These are phyloP conservation scores for Nevesoporus exiguus DNA, from an alignment of 768 basidiomycete species.

Conservation along the genomic window DNA sequence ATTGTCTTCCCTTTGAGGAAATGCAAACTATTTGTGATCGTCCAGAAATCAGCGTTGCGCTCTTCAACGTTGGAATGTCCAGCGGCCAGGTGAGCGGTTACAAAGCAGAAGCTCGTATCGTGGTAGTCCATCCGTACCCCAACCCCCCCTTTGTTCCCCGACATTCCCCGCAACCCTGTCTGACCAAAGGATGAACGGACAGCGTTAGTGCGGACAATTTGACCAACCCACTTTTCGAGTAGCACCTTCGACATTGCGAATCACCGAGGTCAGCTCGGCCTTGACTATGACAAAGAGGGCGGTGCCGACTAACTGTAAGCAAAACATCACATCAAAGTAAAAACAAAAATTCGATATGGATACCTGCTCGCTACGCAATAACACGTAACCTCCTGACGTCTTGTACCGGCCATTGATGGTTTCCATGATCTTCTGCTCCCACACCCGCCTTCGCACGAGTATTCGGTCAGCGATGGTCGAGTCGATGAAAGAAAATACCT, in stretches of 20 bases:
- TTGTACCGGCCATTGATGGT: conserved; percentile 69
- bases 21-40: conserved; percentile 78
- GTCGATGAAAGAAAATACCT: conserved; percentile 41
- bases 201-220: background rate
- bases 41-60: conserved; percentile 87
- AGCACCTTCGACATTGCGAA: conserved; percentile 89
- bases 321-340: background rate
- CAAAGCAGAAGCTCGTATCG: conserved; percentile 90
- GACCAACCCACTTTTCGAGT: conserved; percentile 82
- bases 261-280: conserved; percentile 66
- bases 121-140: conserved; percentile 90
- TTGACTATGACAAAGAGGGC: conserved; percentile 85
- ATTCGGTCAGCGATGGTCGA: background rate
- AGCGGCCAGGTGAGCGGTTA: conserved; percentile 96
- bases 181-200: conserved; percentile 27
- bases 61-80: conserved; percentile 89
- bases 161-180: conserved; percentile 92
- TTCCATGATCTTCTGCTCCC: conserved; percentile 82
- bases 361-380: conserved; percentile 92
- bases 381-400: conserved; percentile 70
- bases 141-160: conserved; percentile 96
- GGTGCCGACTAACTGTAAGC: conserved; percentile 83
- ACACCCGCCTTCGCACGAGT: conserved; percentile 64
- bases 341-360: background rate
- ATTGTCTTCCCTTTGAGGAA: conserved; percentile 91